Percentiles rank a stretch among this genome's conserved stretches.
Conservation (phyloP, 306 rosid species). For the Senna tora region DNA sequence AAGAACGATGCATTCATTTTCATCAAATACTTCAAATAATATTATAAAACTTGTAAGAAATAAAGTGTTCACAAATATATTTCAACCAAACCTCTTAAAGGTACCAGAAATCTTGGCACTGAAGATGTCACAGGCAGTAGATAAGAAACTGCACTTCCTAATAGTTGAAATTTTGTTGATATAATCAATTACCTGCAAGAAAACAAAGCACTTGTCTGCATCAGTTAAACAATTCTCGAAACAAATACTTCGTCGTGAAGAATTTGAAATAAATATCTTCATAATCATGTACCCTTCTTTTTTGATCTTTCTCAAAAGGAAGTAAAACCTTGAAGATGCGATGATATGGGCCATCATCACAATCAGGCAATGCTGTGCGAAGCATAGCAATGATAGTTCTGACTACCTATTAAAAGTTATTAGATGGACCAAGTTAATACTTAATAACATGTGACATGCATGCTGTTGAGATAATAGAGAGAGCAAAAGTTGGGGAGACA, state of each 20-base stretch:
- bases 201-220: constrained; percentile 32
- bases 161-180: constrained; percentile 75
- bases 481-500: neutral
- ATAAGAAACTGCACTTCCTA: constrained; percentile 77
- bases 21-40: constrained; percentile 21
- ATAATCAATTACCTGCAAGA: constrained; percentile 72
- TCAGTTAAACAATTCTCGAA: constrained; percentile 24
- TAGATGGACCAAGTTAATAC: constrained; percentile 36
- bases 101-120: constrained; percentile 89
- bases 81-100: constrained; percentile 68
- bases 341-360: constrained; percentile 75
- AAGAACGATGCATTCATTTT: neutral
- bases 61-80: neutral
- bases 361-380: constrained; percentile 67
- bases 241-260: constrained; percentile 24
- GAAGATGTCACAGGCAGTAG: constrained; percentile 82
- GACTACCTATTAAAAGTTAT: constrained; percentile 67
- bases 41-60: constrained; percentile 7
- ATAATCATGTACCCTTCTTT: constrained; percentile 63
- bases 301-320: constrained; percentile 82
- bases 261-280: constrained; percentile 33
- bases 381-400: constrained; percentile 83
- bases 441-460: constrained; percentile 33
- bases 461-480: neutral
- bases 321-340: constrained; percentile 86